These are phyloP conservation scores for Plasmopara viticola DNA, from an alignment of 352 stramenopile genomes.

Conservation along the genomic window DNA sequence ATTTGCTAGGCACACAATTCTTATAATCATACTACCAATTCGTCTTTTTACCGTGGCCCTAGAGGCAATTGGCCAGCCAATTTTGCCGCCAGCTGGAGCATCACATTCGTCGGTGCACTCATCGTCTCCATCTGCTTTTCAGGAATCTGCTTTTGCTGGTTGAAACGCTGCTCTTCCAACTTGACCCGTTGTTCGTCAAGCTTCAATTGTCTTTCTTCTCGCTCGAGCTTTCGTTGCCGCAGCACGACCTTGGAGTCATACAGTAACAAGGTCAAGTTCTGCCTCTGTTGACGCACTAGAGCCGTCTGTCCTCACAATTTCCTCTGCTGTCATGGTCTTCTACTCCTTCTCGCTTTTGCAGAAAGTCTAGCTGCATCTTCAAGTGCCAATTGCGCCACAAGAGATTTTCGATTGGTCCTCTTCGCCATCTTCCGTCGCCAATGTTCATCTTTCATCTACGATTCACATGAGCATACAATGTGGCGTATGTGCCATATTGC, in stretches of 20 bases:
- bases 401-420: constrained; percentile 2
- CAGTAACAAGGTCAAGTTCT: constrained; percentile 11
- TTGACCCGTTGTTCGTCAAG: background rate
- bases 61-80: constrained; percentile 2
- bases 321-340: background rate
- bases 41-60: background rate
- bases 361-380: constrained; percentile 14
- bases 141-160: constrained; percentile 17
- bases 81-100: constrained; percentile 23
- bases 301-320: constrained; percentile 1
- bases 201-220: constrained; percentile 16
- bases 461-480: constrained; percentile 6
- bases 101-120: constrained; percentile 18
- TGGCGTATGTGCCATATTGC: constrained; percentile 10
- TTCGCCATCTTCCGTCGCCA: constrained; percentile 11
- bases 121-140: constrained; percentile 28
- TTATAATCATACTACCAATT: background rate
- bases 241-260: constrained; percentile 18
- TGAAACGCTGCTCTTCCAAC: constrained; percentile 20
- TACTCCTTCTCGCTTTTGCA: constrained; percentile 2
- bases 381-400: constrained; percentile 10
- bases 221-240: constrained; percentile 17
- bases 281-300: background rate
- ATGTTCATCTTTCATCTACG: constrained; percentile 20
- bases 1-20: background rate